These are phyloP conservation scores for Talaromyces sp. DNA, from an alignment of 2,329 filamentous ascomycete species.

Conservation along the genomic window DNA sequence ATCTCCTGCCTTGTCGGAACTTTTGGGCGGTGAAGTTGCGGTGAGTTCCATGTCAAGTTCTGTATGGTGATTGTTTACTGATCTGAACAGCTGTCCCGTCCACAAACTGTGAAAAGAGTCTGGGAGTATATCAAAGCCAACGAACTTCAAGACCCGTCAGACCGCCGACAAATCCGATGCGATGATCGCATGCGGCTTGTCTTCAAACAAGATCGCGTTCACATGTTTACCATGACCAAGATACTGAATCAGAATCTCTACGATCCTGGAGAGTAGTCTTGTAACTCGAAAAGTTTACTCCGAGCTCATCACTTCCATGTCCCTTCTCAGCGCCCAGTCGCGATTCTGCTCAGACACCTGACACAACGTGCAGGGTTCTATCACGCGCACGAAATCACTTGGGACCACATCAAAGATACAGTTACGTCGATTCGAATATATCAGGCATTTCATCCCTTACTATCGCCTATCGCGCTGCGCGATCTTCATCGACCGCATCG, in stretches of 20 bases:
- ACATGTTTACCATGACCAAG: constrained; percentile 99
- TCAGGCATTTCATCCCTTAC: neutral
- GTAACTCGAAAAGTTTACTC: neutral
- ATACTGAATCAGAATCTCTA: constrained; percentile 86
- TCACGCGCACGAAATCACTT: neutral
- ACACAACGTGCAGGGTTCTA: neutral
- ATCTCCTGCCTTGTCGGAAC: constrained; percentile 43
- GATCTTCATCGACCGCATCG: neutral
- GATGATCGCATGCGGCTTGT: constrained; percentile 88
- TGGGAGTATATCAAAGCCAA: constrained; percentile 93
- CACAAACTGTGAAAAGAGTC: constrained; percentile 92
- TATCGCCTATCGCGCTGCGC: neutral
- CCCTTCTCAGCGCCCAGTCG: neutral
- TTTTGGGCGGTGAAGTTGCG: constrained; percentile 44
- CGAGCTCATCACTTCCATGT: neutral
- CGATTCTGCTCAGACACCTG: neutral
- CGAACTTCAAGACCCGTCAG: constrained; percentile 81
- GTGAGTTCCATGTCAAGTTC: constrained; percentile 30
- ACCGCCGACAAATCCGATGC: constrained; percentile 89
- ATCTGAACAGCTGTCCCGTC: constrained; percentile 69
- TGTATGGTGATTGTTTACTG: neutral
- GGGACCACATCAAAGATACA: neutral
- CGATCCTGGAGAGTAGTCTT: constrained; percentile 67
- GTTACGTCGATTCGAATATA: neutral
- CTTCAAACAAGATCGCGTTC: constrained; percentile 84